phyloP scores from a whole-genome alignment of 177 flowering plant species.

The Telopea speciosissima region DNA sequence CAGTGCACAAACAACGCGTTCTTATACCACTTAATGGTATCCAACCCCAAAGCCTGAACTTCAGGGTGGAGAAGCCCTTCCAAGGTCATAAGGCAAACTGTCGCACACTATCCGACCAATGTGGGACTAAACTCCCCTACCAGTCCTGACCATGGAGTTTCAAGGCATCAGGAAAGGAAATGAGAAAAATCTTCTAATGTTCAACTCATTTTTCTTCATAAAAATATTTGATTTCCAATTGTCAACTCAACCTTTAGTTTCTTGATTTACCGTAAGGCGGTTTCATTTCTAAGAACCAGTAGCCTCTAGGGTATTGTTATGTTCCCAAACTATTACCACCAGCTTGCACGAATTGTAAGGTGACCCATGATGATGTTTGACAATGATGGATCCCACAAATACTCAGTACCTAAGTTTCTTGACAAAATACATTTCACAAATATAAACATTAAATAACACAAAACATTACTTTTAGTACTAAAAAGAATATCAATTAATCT shows the following conservation, averaged over 20 bases:
- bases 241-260: neutral
- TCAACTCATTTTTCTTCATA: neutral
- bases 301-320: neutral
- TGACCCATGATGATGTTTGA: neutral
- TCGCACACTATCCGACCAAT: too few relatives aligned
- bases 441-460: neutral
- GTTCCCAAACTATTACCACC: neutral
- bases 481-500: neutral
- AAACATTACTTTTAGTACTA: neutral
- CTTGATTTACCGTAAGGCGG: neutral
- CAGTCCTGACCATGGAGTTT: too few relatives aligned
- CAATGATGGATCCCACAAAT: neutral
- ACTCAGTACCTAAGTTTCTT: neutral
- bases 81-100: too few relatives aligned
- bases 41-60: too few relatives aligned
- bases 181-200: too few relatives aligned
- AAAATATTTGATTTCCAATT: neutral
- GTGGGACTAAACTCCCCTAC: too few relatives aligned
- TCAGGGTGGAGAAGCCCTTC: too few relatives aligned
- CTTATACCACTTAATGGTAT: too few relatives aligned
- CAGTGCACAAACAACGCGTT: too few relatives aligned
- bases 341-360: neutral
- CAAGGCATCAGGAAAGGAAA: too few relatives aligned
- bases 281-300: neutral
- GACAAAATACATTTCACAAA: neutral